Evolutionary conservation across 176 grass and related monocot genomes (phyloP).

Genomic region (Phoenix roebelenii): DNA sequence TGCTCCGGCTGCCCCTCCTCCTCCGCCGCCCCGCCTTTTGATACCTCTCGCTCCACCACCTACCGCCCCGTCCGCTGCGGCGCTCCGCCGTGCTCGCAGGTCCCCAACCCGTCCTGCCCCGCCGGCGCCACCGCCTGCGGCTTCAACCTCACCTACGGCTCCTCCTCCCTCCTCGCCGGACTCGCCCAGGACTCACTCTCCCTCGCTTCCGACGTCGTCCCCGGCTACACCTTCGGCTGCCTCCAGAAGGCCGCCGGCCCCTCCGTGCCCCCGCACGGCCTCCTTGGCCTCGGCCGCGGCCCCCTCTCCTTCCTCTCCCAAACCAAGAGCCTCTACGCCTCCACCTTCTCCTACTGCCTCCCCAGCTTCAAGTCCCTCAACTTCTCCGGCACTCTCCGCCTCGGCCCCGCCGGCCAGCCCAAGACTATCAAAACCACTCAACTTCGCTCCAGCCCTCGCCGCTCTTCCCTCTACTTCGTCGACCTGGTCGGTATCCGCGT

Average conservation of each 20-base stretch:
- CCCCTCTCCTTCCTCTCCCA: conserved; percentile 68
- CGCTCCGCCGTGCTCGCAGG: conserved; percentile 69
- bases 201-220: conserved; percentile 46
- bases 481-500: conserved; percentile 72
- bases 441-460: conserved; percentile 64
- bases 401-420: conserved; percentile 63
- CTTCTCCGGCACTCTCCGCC: conserved; percentile 84
- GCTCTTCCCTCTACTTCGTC: conserved; percentile 80
- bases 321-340: conserved; percentile 43
- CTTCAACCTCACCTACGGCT: conserved; percentile 48
- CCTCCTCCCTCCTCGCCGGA: conserved; percentile 50
- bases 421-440: conserved; percentile 49
- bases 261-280: conserved; percentile 63
- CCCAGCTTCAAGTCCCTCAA: conserved; percentile 90
- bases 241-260: conserved; percentile 47
- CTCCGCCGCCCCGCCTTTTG: conserved; percentile 22
- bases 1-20: conserved; percentile 51
- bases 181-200: conserved; percentile 57
- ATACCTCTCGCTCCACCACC: conserved; percentile 65
- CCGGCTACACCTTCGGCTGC: conserved; percentile 65
- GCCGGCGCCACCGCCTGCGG: conserved; percentile 28
- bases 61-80: conserved; percentile 57
- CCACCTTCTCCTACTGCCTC: conserved; percentile 92
- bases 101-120: conserved; percentile 29
- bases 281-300: conserved; percentile 56